Percentiles rank a stretch among this genome's conserved stretches.
Evolutionary conservation across 1,139 yeast genomes (phyloP).

Genomic region (Kurtzmaniella quercitrusa): DNA sequence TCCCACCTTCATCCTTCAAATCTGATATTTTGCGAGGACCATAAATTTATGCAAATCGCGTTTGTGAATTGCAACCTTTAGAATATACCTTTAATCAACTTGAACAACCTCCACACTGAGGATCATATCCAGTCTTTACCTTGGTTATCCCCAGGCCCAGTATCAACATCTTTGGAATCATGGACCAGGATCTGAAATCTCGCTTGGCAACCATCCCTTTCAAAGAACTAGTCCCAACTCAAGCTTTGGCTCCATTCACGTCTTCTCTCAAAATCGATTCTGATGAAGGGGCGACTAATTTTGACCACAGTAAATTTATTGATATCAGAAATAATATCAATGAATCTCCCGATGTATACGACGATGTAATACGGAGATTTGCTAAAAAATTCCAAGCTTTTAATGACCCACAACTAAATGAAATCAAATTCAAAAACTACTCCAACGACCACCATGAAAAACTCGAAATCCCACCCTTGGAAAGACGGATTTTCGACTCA

Average conservation of each 20-base stretch:
- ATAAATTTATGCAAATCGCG: not conserved
- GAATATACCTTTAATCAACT: too few species aligned
- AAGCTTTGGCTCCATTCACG: slow-evolving; percentile 21
- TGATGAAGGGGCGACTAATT: slow-evolving; percentile 8
- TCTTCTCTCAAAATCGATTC: slow-evolving; percentile 8
- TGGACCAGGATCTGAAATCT: slow-evolving; percentile 13
- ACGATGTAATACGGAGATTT: slow-evolving; percentile 12
- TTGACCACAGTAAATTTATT: slow-evolving; percentile 4
- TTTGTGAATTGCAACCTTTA: not conserved
- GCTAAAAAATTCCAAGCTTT: slow-evolving; percentile 16
- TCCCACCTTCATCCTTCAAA: too few species aligned
- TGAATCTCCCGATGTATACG: slow-evolving; percentile 12
- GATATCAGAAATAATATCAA: slow-evolving; percentile 10
- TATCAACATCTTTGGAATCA: not conserved
- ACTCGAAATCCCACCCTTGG: not conserved
- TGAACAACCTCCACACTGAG: too few species aligned
- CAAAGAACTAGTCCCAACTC: slow-evolving; percentile 26
- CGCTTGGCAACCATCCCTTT: slow-evolving; percentile 26
- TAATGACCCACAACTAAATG: slow-evolving; percentile 15
- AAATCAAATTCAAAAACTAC: slow-evolving; percentile 11
- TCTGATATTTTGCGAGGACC: too few species aligned
- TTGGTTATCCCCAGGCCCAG: too few species aligned
- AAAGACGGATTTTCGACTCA: not conserved
- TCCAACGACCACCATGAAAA: not conserved
- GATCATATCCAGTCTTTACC: too few species aligned